These are phyloP conservation scores for Wickerhamiella qilinensis DNA, from an alignment of 805 yeast genomes.

Conservation along the genomic window DNA sequence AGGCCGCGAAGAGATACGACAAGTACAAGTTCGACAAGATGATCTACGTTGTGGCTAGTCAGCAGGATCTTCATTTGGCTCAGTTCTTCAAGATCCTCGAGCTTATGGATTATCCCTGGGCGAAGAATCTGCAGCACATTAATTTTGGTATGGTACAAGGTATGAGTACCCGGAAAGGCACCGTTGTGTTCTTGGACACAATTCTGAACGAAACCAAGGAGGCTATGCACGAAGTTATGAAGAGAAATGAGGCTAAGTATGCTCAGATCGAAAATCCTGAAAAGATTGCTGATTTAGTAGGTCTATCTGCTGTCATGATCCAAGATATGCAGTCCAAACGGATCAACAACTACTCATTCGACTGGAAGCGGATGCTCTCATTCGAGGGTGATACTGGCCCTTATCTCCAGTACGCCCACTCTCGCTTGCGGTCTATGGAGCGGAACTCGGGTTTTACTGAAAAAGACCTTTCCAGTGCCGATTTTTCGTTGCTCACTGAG, in stretches of 20 bases:
- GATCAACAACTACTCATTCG: conserved; percentile 86
- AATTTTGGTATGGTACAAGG: conserved; percentile 98
- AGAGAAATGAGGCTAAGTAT: conserved; percentile 76
- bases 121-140: conserved; percentile 59
- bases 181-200: conserved; percentile 92
- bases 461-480: conserved; percentile 26
- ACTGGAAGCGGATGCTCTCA: conserved; percentile 96
- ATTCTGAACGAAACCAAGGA: conserved; percentile 87
- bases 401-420: conserved; percentile 94
- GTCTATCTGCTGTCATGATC: conserved; percentile 95
- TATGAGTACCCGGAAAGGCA: conserved; percentile 96
- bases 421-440: conserved; percentile 87
- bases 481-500: conserved; percentile 49
- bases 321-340: conserved; percentile 98
- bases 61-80: conserved; percentile 86
- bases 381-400: conserved; percentile 99
- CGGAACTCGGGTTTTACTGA: conserved; percentile 42
- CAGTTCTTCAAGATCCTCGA: conserved; percentile 91
- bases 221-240: conserved; percentile 93
- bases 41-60: conserved; percentile 91
- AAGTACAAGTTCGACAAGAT: conserved; percentile 79
- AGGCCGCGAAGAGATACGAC: conserved; percentile 80
- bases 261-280: conserved; percentile 90
- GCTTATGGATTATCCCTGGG: conserved; percentile 83
- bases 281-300: conserved; percentile 84